Evolutionary conservation across 768 basidiomycete genomes (phyloP), one percentile per base, ranked within the genome.

Genomic region (Russula sp.): DNA sequence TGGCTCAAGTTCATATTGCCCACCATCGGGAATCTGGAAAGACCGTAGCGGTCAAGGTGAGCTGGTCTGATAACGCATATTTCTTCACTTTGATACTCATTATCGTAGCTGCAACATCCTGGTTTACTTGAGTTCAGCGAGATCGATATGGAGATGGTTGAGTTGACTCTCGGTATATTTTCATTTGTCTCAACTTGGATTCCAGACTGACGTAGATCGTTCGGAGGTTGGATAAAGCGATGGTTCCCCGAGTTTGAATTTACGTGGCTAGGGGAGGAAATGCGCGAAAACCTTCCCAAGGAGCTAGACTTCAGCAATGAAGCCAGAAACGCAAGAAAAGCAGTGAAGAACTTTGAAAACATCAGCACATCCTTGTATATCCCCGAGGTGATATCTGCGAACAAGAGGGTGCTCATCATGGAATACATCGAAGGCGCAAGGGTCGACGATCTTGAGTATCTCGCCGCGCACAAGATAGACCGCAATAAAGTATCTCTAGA

Each of bases 291-390:
- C 72, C 76, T 92, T 32, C 94, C 93, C 0, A 88, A 89, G 69
- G 95, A 98, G 76, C 92, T 98, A 92, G 86, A 99, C 76, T 98
- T 99, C 72, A 76, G 84, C 16, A 87, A 93, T 68, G 97, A 99
- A 78, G 93, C 94, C 2, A 74, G 76, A 9, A 99, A 98, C 73
- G 89, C 97, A 5, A 80, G 78, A n/a, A 81, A 86, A 32, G 85
- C 89, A 11, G 74, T 71, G 22, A 72, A 79, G 5, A 90, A 97
- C 66, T 99, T 99, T 71, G 75, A 79, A 36, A 72, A 83, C 64
- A 72, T 90, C 59, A 79, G 80, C 38, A 87, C 90, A 20, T 92
- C 95, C 2, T 77, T 98, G 54, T 96, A 98, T 76, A 88, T 99
- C 48, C 97, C 89, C 1, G 76, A 85, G 69, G 88, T 98, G 1